phyloP scores from a whole-genome alignment of 1,139 yeast species.

The Blastobotrys persicus region DNA sequence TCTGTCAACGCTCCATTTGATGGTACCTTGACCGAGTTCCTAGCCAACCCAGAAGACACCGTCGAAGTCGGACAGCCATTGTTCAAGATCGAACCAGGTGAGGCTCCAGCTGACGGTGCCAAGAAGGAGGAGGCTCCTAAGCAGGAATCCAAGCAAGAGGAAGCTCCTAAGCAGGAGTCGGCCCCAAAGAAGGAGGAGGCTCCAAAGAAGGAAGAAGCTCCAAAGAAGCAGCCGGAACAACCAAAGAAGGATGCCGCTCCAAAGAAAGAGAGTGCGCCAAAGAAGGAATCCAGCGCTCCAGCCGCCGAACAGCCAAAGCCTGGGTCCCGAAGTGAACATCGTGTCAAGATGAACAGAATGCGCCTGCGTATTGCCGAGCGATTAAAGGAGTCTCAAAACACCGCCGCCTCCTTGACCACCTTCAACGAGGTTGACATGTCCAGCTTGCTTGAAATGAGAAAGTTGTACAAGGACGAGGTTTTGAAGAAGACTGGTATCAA shows the following conservation, averaged over 20 bases:
- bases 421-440: constrained; percentile 99
- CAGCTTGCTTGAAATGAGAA: constrained; percentile 88
- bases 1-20: constrained; percentile 93
- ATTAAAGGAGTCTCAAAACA: constrained; percentile 97
- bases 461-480: constrained; percentile 93
- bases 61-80: constrained; percentile 96
- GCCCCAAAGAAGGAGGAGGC: constrained; percentile 30
- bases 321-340: constrained; percentile 77
- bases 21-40: constrained; percentile 83
- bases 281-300: constrained; percentile 34
- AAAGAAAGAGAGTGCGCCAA: constrained; percentile 32
- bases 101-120: constrained; percentile 66
- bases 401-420: constrained; percentile 97
- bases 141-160: constrained; percentile 36
- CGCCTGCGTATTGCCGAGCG: constrained; percentile 98
- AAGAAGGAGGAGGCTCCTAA: constrained; percentile 25
- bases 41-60: constrained; percentile 85
- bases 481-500: constrained; percentile 91
- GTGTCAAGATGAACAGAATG: constrained; percentile 99
- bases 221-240: constrained; percentile 29
- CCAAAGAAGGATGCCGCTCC: constrained; percentile 28
- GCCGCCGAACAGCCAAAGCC: constrained; percentile 44
- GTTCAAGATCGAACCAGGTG: constrained; percentile 87
- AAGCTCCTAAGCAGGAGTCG: constrained; percentile 32
- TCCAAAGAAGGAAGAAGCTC: constrained; percentile 34